Conservation (phyloP, 2,329 filamentous ascomycete genomes). For the Claviceps citrina region DNA sequence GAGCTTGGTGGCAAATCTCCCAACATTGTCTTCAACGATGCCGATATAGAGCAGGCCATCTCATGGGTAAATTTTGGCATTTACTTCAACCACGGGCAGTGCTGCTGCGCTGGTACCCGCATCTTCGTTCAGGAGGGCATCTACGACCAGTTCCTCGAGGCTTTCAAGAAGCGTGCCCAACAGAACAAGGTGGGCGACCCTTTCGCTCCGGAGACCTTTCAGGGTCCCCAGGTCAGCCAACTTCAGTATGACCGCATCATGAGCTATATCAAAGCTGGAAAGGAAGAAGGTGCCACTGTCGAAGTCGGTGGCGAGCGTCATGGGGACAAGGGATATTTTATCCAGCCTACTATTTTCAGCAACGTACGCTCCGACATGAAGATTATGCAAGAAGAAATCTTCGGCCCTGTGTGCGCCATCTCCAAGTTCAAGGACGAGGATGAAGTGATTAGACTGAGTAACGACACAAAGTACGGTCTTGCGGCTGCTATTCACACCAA, state of each 20-base stretch:
- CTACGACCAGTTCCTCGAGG: constrained; percentile 72
- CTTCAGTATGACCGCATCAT: constrained; percentile 82
- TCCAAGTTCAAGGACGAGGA: constrained; percentile 75
- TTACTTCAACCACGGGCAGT: constrained; percentile 50
- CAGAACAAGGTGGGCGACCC: constrained; percentile 73
- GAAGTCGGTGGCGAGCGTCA: constrained; percentile 39
- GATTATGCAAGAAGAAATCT: constrained; percentile 86
- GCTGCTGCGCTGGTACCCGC: constrained; percentile 63
- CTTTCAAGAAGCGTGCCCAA: constrained; percentile 62
- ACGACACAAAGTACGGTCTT: constrained; percentile 66
- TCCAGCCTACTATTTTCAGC: constrained; percentile 80
- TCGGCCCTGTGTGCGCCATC: constrained; percentile 73
- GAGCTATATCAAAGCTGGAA: constrained; percentile 57
- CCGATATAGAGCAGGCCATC: constrained; percentile 62
- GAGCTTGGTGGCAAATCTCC: constrained; percentile 70
- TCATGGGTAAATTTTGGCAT: constrained; percentile 62
- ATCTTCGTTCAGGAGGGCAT: constrained; percentile 76
- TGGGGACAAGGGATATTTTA: constrained; percentile 73
- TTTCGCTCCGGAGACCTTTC: constrained; percentile 65
- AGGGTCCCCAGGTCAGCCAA: constrained; percentile 74
- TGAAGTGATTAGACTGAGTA: constrained; percentile 60
- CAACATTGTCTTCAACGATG: constrained; percentile 67
- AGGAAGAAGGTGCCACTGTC: constrained; percentile 43
- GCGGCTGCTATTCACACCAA: constrained; percentile 72
- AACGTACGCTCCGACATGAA: constrained; percentile 72